These are phyloP conservation scores for Garcileccinum viscosum DNA, from an alignment of 1,284 basidiomycete genomes.

Conservation along the genomic window DNA sequence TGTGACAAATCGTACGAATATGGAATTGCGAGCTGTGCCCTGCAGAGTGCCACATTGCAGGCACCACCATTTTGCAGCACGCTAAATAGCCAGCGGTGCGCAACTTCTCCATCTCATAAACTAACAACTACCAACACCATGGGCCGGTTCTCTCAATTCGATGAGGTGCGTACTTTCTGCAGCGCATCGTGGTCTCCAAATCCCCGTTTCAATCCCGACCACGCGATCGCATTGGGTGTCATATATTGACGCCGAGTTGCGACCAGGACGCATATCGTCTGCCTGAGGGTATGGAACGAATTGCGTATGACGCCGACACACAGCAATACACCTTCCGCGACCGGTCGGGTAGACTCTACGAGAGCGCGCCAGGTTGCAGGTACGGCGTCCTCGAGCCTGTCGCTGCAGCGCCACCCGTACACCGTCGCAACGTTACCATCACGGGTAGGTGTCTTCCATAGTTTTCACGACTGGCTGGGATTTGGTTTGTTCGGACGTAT, in stretches of 20 bases:
- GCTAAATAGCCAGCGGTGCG: not conserved
- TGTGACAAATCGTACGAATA: not conserved
- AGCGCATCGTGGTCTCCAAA: not conserved
- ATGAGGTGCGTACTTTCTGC: conserved; percentile 40
- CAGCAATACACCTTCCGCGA: conserved; percentile 58
- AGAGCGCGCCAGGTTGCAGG: conserved; percentile 48
- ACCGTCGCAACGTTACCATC: conserved; percentile 35
- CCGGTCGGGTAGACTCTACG: conserved; percentile 48
- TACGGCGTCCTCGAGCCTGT: conserved; percentile 52
- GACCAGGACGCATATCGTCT: conserved; percentile 54
- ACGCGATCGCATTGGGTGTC: not conserved
- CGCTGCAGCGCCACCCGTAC: conserved; percentile 22
- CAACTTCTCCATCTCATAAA: conserved; percentile 4
- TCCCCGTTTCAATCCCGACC: conserved; percentile 5
- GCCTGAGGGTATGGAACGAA: conserved; percentile 56
- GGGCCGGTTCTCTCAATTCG: conserved; percentile 42
- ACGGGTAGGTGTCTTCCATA: conserved; percentile 27
- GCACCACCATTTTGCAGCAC: not conserved
- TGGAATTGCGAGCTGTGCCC: not conserved
- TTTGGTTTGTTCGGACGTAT: not conserved
- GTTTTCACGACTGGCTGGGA: not conserved
- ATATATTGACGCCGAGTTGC: conserved; percentile 8
- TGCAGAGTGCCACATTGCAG: not conserved
- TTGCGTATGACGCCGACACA: conserved; percentile 61
- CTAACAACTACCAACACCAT: conserved; percentile 15